phyloP scores from a whole-genome alignment of 331 rosid genomes.

The Malus hybrid region DNA sequence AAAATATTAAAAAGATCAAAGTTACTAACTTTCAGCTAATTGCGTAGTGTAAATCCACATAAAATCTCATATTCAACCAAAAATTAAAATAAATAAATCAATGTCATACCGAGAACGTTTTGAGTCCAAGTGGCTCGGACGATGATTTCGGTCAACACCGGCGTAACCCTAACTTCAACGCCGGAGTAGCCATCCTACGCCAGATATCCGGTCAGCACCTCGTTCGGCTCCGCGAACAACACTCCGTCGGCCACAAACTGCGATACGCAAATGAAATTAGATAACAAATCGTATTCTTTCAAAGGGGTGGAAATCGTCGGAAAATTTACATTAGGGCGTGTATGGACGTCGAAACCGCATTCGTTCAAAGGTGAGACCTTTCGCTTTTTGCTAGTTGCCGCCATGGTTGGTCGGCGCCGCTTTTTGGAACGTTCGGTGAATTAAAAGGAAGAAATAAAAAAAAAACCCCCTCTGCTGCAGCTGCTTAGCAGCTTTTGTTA shows the following conservation, averaged over 20 bases:
- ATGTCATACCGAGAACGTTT: slow-evolving; percentile 30
- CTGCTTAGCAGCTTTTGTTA: background rate
- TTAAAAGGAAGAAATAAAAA: no score
- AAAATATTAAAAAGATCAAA: background rate
- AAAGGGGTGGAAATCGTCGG: background rate
- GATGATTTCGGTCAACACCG: slow-evolving; percentile 57
- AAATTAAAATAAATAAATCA: background rate
- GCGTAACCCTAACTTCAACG: slow-evolving; percentile 55
- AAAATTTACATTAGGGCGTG: background rate
- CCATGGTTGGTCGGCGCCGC: slow-evolving; percentile 19
- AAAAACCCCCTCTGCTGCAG: background rate
- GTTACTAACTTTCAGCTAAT: background rate
- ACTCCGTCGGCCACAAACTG: slow-evolving; percentile 48
- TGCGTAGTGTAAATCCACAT: background rate
- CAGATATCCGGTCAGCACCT: slow-evolving; percentile 49
- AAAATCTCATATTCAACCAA: background rate
- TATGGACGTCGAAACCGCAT: background rate
- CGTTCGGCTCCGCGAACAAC: slow-evolving; percentile 50
- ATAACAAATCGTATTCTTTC: background rate
- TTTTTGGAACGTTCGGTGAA: background rate
- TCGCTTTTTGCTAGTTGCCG: slow-evolving; percentile 34
- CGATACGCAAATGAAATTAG: background rate
- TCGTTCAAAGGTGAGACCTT: slow-evolving; percentile 14
- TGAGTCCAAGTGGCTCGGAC: slow-evolving; percentile 44
- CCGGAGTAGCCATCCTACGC: slow-evolving; percentile 61